Evolutionary conservation across 805 yeast genomes (phyloP).

Genomic region (Nakazawaea holstii): DNA sequence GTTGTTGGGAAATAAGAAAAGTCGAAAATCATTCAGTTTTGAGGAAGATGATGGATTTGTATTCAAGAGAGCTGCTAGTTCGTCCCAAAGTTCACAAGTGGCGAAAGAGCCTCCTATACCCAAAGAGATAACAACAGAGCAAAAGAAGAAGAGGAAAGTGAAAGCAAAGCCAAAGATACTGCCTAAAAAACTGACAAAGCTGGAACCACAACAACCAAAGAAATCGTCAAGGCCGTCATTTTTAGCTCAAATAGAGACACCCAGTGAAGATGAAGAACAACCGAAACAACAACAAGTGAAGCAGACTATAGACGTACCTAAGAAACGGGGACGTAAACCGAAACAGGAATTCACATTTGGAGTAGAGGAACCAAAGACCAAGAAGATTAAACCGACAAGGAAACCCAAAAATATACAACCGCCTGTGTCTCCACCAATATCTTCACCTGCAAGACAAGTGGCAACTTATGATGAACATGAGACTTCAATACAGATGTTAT

Average conservation of each 20-base stretch:
- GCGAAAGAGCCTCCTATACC: not conserved
- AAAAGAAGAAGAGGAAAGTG: not conserved
- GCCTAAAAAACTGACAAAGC: not conserved
- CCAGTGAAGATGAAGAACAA: constrained; percentile 3
- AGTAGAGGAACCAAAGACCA: not conserved
- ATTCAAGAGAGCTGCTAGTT: constrained; percentile 19
- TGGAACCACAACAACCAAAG: not conserved
- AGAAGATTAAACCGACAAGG: not conserved
- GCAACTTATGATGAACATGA: constrained; percentile 1
- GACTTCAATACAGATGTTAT: constrained; percentile 17
- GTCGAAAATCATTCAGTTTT: constrained; percentile 11
- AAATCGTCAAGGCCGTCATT: not conserved
- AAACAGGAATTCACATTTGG: not conserved
- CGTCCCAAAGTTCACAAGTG: constrained; percentile 8
- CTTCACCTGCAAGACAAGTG: constrained; percentile 4
- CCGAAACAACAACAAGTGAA: not conserved
- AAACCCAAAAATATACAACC: not conserved
- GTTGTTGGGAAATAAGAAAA: not conserved
- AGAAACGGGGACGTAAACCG: constrained; percentile 1
- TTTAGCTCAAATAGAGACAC: constrained; percentile 5
- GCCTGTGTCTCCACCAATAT: constrained; percentile 8
- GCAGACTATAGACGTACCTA: not conserved
- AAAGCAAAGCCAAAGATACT: constrained; percentile 1
- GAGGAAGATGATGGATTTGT: constrained; percentile 29
- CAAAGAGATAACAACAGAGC: not conserved